Conservation (phyloP, 768 basidiomycete genomes). For the Sarcodon sp. region DNA sequence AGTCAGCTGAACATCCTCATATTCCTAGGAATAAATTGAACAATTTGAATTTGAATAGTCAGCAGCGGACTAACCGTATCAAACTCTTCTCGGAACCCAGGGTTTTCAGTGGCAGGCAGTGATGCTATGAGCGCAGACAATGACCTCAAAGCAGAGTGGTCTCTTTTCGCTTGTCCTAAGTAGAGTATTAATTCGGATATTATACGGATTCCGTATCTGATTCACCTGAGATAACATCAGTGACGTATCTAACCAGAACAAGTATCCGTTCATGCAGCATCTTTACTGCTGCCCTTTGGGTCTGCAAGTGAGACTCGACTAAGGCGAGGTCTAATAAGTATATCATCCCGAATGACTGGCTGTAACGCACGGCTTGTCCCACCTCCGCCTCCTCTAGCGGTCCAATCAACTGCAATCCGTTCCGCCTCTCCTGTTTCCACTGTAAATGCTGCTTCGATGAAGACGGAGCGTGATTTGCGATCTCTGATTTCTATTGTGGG, state of each 20-base stretch:
- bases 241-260: conserved; percentile 79
- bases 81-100: conserved; percentile 79
- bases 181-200: background rate
- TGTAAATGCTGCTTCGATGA: conserved; percentile 74
- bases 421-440: conserved; percentile 98
- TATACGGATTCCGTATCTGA: background rate
- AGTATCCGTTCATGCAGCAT: conserved; percentile 92
- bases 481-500: conserved; percentile 79
- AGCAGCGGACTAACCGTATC: conserved; percentile 41
- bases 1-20: conserved; percentile 90
- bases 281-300: conserved; percentile 89
- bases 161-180: conserved; percentile 58
- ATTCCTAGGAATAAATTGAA: conserved; percentile 47
- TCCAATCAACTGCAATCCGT: conserved; percentile 96
- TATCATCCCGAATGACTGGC: background rate
- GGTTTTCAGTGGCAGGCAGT: conserved; percentile 76
- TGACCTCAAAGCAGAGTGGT: conserved; percentile 74
- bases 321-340: conserved; percentile 4
- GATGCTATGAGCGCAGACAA: conserved; percentile 80
- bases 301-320: conserved; percentile 88
- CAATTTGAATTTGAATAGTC: background rate
- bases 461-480: conserved; percentile 62
- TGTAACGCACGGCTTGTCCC: conserved; percentile 60
- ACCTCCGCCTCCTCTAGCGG: conserved; percentile 73
- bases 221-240: conserved; percentile 62